Evolutionary conservation across 768 basidiomycete species (phyloP), one percentile per base, ranked within the genome.

Genomic region (Naganishia antarctica): DNA sequence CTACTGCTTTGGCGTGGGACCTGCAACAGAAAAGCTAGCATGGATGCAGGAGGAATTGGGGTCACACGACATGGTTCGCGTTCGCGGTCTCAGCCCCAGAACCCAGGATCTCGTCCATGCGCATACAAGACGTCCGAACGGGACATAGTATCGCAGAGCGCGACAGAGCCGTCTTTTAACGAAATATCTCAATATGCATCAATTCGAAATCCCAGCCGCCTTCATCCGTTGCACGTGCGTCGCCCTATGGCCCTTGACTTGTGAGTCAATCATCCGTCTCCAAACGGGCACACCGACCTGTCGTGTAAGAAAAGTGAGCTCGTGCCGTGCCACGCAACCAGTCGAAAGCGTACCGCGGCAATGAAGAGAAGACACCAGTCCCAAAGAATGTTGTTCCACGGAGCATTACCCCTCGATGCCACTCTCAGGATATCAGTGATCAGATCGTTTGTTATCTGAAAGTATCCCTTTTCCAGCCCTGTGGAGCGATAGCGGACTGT

Each of bases 371-470:
- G 79, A 7, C 83, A 29, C 15, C 72, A 66, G 63, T 92, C 91
- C 46, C 84, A 46, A n/a, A 89, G 67, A 63, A 80, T 73, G 72
- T 83, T 86, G 66, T 84, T 84, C 12, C 81, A 78, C 1, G 87
- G 87, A 0, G 85, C 79, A 29, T 83, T 78, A 0, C 87, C 89
- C 21, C 85, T 81, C 0, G 87, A 85, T 7, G 83, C 84, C 6
- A 85, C 81, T 23, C 87, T 81, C 74, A 93, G 87, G 21, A 91
- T 66, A 57, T 81, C 77, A 3, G 85, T 84, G 34, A 86, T 82
- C 29, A 89, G 76, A 70, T 91, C 87, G 25, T 82, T 84, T 0
- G 87, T 85, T 63, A 91, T 90, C 66, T 92, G 88, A 61, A 83
- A 84, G 4, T 88, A 78, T 26, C 86, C 86, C 23, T 80, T 82